Evolutionary conservation across 495 filamentous ascomycete genomes (phyloP).

Genomic region (Sabuloglossum arenarium): DNA sequence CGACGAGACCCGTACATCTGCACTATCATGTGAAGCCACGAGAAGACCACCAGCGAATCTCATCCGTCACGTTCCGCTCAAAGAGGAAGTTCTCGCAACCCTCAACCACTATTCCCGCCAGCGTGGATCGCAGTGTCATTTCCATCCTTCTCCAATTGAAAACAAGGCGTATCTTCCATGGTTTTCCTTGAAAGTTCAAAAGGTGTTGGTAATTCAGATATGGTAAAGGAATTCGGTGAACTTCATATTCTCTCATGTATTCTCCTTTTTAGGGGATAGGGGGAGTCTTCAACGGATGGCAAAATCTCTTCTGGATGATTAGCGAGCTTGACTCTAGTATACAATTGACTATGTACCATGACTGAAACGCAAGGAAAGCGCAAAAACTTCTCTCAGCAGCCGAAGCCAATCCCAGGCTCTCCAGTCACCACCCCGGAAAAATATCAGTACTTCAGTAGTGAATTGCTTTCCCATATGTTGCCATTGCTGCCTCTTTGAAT

Average conservation of each 20-base stretch:
- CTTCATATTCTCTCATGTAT: neutral
- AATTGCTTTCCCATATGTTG: slow-evolving; percentile 87
- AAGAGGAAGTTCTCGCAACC: neutral
- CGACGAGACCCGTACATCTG: neutral
- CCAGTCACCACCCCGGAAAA: neutral
- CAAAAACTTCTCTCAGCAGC: neutral
- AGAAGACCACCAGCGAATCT: neutral
- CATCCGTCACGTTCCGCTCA: neutral
- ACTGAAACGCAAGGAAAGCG: neutral
- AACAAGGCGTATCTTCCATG: too few species aligned
- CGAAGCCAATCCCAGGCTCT: neutral
- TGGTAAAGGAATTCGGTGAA: neutral
- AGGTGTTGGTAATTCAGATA: neutral
- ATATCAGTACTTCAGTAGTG: slow-evolving; percentile 46
- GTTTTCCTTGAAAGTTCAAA: neutral
- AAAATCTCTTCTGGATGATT: neutral
- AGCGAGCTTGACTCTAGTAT: neutral
- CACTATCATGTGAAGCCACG: neutral
- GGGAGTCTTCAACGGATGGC: neutral
- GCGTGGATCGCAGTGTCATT: too few species aligned
- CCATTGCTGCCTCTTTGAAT: slow-evolving; percentile 99
- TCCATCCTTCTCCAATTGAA: too few species aligned
- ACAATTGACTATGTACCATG: slow-evolving; percentile 1
- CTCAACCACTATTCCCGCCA: neutral
- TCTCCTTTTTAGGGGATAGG: neutral